These are phyloP conservation scores for Heterococcus sp. DNA, from an alignment of 108 stramenopile genomes.

Conservation along the genomic window DNA sequence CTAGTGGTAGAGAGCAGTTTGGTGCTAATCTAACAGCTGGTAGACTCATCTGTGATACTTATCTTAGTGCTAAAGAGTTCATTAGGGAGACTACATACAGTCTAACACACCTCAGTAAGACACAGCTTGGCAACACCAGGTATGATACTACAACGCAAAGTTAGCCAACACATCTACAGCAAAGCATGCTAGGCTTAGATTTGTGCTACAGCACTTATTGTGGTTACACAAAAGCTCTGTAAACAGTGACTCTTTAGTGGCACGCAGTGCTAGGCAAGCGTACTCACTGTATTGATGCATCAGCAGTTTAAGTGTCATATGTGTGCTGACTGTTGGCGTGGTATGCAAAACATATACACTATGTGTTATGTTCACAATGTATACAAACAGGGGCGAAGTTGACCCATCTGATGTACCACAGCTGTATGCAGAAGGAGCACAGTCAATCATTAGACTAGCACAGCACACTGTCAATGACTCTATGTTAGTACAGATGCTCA, in stretches of 20 bases:
- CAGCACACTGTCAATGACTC: slow-evolving; percentile 83
- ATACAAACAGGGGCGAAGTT: slow-evolving; percentile 66
- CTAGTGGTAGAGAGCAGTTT: not conserved
- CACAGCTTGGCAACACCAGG: slow-evolving; percentile 39
- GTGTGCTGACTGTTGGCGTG: no score
- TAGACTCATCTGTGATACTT: slow-evolving; percentile 91
- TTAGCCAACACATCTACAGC: no score
- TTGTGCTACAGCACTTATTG: no score
- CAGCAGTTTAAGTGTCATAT: no score
- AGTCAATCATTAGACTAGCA: slow-evolving; percentile 72
- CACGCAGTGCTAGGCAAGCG: no score
- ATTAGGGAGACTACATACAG: slow-evolving; percentile 91
- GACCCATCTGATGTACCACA: slow-evolving; percentile 86
- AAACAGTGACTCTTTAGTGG: no score
- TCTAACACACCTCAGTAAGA: slow-evolving; percentile 53
- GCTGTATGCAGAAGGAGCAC: slow-evolving; percentile 65
- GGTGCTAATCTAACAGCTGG: slow-evolving; percentile 66
- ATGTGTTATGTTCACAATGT: no score
- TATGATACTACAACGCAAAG: no score
- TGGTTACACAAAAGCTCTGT: no score
- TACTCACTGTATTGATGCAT: no score
- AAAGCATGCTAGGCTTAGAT: no score
- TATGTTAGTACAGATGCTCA: slow-evolving; percentile 72
- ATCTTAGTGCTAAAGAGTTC: slow-evolving; percentile 85
- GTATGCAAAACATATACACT: no score